Evolutionary conservation across 2,329 filamentous ascomycete genomes (phyloP).

Genomic region (Fusarium metavorans): DNA sequence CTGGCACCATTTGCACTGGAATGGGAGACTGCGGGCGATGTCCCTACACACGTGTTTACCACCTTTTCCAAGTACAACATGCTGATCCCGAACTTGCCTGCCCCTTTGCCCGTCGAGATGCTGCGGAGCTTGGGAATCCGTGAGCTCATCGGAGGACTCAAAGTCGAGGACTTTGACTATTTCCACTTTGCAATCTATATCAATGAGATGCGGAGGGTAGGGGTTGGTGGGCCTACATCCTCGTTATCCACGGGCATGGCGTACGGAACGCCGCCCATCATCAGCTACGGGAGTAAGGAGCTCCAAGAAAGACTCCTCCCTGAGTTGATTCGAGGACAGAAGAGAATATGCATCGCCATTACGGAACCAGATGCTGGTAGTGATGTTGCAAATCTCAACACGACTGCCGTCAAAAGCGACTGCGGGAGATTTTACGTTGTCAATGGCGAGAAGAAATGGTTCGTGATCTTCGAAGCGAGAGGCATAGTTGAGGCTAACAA

Average conservation of each 20-base stretch:
- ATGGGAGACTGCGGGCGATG: too few species aligned
- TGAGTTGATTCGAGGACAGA: constrained; percentile 74
- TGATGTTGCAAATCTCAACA: constrained; percentile 79
- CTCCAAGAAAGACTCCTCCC: constrained; percentile 73
- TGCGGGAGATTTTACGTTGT: constrained; percentile 64
- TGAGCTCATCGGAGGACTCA: constrained; percentile 72
- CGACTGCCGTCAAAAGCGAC: constrained; percentile 70
- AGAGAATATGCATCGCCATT: constrained; percentile 80
- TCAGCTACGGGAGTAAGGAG: not conserved
- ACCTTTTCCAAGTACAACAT: too few species aligned
- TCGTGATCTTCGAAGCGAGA: too few species aligned
- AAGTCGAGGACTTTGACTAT: constrained; percentile 81
- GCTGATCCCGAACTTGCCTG: constrained; percentile 71
- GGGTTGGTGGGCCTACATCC: constrained; percentile 72
- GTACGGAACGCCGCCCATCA: not conserved
- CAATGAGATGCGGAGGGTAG: constrained; percentile 78
- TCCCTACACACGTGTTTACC: too few species aligned
- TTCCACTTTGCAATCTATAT: constrained; percentile 77
- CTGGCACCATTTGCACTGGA: too few species aligned
- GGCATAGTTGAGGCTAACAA: too few species aligned
- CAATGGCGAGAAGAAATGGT: constrained; percentile 65
- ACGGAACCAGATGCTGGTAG: constrained; percentile 81
- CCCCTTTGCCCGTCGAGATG: constrained; percentile 67
- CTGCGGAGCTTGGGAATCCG: not conserved
- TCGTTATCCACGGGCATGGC: not conserved